Conservation (phyloP, 2,329 filamentous ascomycete species). For the Davidsoniella virescens region DNA sequence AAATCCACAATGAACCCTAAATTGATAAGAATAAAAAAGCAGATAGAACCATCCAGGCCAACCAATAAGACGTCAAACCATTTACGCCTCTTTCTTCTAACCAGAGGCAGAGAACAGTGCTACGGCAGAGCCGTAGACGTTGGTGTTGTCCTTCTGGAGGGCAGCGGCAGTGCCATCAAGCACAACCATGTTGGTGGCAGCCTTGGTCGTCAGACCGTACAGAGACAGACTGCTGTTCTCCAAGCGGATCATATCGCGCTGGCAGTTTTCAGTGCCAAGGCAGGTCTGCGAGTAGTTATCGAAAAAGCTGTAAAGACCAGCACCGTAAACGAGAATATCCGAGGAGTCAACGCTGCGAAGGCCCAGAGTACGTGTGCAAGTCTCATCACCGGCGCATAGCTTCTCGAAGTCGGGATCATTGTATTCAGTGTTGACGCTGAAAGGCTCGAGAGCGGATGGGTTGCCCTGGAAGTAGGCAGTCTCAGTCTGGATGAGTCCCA, state of each 20-base stretch:
- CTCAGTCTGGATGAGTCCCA: conserved; percentile 75
- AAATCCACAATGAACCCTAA: not conserved
- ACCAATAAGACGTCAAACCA: not conserved
- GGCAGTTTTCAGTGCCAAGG: conserved; percentile 50
- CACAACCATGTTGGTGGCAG: conserved; percentile 55
- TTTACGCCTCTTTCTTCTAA: not conserved
- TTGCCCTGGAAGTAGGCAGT: conserved; percentile 81
- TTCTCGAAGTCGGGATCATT: conserved; percentile 52
- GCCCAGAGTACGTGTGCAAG: conserved; percentile 62
- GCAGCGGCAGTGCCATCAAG: conserved; percentile 38
- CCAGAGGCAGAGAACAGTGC: conserved; percentile 28
- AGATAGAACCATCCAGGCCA: too few relatives aligned
- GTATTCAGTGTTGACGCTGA: conserved; percentile 39
- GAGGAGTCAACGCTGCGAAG: conserved; percentile 52
- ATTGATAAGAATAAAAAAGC: not conserved
- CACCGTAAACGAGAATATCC: conserved; percentile 54
- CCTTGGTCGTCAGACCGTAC: conserved; percentile 60
- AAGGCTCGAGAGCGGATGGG: conserved; percentile 53
- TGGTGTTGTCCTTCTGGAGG: conserved; percentile 44
- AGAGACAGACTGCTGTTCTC: conserved; percentile 48
- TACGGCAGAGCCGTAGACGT: conserved; percentile 48
- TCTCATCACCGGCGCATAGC: conserved; percentile 27
- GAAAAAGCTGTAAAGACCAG: conserved; percentile 68
- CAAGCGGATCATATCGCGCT: conserved; percentile 61
- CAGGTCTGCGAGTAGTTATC: conserved; percentile 65